phyloP scores from a whole-genome alignment of 306 rosid species.

The Vigna radiata region DNA sequence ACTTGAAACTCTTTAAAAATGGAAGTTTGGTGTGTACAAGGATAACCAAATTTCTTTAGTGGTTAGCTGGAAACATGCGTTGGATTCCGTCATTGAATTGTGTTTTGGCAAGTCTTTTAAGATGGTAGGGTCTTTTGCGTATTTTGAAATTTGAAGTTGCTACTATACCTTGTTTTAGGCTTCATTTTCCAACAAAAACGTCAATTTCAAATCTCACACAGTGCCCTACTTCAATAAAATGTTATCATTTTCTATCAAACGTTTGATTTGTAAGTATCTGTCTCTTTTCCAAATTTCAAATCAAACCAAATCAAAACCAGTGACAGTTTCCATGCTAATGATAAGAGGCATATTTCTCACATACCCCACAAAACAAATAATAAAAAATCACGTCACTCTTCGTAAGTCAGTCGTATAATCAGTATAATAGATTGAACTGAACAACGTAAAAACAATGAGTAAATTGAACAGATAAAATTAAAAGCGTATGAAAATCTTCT shows the following conservation, averaged over 20 bases:
- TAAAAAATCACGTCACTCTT: neutral
- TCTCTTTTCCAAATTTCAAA: neutral
- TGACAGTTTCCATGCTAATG: neutral
- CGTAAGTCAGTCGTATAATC: neutral
- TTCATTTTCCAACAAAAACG: neutral
- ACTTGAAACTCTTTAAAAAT: neutral
- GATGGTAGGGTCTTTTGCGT: neutral
- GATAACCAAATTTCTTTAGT: too few species aligned
- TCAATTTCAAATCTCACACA: neutral
- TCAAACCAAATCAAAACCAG: neutral
- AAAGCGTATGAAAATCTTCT: neutral
- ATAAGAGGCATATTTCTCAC: neutral
- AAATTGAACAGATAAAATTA: too few species aligned
- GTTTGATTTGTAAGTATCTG: neutral
- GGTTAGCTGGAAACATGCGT: neutral
- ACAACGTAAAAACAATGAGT: too few species aligned
- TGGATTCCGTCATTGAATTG: neutral
- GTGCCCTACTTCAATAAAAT: neutral
- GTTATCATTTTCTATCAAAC: neutral
- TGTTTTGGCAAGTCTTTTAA: neutral
- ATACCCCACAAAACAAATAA: neutral
- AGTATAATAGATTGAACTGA: too few species aligned
- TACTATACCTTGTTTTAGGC: neutral
- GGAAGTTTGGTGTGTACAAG: neutral
- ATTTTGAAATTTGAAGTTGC: conserved; percentile 2